Conservation (phyloP, 2,329 filamentous ascomycete genomes). For the Cercospora janseana region DNA sequence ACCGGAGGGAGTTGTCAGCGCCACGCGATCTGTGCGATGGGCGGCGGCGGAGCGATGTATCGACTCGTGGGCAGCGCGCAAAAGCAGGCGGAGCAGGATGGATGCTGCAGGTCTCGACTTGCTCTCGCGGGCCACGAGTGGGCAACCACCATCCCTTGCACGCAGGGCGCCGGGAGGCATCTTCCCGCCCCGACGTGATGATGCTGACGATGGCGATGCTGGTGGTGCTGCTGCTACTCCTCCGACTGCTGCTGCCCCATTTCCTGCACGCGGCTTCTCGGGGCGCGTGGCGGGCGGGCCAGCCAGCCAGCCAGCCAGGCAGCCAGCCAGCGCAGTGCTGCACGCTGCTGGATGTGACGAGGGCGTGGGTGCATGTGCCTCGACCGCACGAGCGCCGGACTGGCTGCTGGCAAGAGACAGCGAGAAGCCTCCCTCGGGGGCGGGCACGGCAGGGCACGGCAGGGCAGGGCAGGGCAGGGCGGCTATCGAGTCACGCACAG, state of each 20-base stretch:
- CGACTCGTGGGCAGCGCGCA: slow-evolving; percentile 4
- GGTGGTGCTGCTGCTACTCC: too few species aligned
- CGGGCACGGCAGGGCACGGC: slow-evolving; percentile 1
- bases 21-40: slow-evolving; percentile 23
- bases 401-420: background rate
- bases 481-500: slow-evolving; percentile 1
- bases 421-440: too few species aligned
- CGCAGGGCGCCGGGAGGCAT: background rate
- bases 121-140: slow-evolving; percentile 2
- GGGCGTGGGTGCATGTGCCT: too few species aligned
- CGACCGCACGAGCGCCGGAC: too few species aligned
- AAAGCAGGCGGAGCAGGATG: slow-evolving; percentile 3
- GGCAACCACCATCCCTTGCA: slow-evolving; percentile 16
- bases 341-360: too few species aligned
- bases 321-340: too few species aligned
- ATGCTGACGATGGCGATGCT: too few species aligned
- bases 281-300: too few species aligned
- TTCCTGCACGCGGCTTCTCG: too few species aligned
- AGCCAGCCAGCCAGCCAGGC: too few species aligned
- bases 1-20: slow-evolving; percentile 18
- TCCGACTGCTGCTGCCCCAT: too few species aligned
- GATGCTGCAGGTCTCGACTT: slow-evolving; percentile 17
- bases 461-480: background rate
- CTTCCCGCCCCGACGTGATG: slow-evolving; percentile 8
- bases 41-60: slow-evolving; percentile 8